These are phyloP conservation scores for Eragrostis curvula DNA, from an alignment of 176 grass and related monocot genomes.

Conservation along the genomic window DNA sequence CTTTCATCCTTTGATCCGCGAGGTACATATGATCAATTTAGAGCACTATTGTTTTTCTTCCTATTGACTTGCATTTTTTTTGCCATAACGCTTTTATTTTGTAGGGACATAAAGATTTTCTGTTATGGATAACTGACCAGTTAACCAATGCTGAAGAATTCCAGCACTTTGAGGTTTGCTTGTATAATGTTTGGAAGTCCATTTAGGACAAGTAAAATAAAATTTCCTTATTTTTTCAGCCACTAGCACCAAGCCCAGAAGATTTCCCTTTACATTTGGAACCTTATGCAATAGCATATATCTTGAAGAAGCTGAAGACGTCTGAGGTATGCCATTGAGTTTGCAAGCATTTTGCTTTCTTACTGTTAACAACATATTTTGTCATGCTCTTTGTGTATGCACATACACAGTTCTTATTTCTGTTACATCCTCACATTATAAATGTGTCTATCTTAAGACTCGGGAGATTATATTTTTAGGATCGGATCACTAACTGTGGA, in stretches of 20 bases:
- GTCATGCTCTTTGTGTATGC: background rate
- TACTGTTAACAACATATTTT: background rate
- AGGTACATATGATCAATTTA: background rate
- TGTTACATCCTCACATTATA: background rate
- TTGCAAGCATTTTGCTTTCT: background rate
- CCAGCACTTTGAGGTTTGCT: conserved; percentile 5
- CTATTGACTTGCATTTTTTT: background rate
- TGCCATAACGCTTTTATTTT: background rate
- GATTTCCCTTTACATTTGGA: conserved; percentile 13
- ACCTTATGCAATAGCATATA: conserved; percentile 8
- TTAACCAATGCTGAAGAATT: conserved; percentile 5
- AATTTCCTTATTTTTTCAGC: background rate
- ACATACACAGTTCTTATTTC: background rate
- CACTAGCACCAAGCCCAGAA: background rate
- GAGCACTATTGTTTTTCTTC: background rate
- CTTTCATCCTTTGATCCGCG: conserved; percentile 26
- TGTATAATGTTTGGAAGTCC: background rate
- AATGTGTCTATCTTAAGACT: background rate
- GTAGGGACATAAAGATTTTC: conserved; percentile 22
- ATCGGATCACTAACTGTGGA: background rate
- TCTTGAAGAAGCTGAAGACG: background rate
- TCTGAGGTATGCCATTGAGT: conserved; percentile 8
- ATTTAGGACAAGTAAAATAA: background rate
- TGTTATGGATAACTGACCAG: conserved; percentile 14
- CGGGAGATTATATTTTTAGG: background rate